Conservation (phyloP, 2,329 filamentous ascomycete genomes). For the Fonsecaea erecta region DNA sequence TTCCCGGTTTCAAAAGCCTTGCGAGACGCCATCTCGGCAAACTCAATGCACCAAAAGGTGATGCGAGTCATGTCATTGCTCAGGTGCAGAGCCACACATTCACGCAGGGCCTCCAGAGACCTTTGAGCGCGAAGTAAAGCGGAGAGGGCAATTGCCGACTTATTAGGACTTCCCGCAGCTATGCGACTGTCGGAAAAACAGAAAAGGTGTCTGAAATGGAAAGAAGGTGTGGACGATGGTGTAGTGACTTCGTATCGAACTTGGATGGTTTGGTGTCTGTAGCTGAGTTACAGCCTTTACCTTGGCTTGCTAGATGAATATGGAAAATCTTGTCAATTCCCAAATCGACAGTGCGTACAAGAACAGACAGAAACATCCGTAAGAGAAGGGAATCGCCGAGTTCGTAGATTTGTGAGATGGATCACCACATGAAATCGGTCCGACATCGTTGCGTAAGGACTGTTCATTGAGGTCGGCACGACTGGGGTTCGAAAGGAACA, state of each 20-base stretch:
- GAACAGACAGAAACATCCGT: not conserved
- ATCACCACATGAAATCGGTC: not conserved
- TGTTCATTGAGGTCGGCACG: not conserved
- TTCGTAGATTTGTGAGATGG: not conserved
- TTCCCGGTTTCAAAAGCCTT: slow-evolving; percentile 36
- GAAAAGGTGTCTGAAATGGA: not conserved
- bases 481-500: not conserved
- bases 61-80: slow-evolving; percentile 11
- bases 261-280: not conserved
- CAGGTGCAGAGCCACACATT: slow-evolving; percentile 15
- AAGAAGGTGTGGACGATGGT: not conserved
- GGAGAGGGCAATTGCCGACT: not conserved
- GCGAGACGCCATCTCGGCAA: slow-evolving; percentile 28
- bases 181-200: not conserved
- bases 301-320: not conserved
- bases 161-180: not conserved
- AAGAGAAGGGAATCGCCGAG: not conserved
- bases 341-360: not conserved
- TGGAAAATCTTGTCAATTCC: not conserved
- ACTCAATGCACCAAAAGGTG: not conserved
- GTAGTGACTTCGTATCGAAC: not conserved
- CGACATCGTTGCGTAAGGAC: not conserved
- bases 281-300: not conserved
- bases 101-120: not conserved
- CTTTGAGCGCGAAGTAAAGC: not conserved